Percentiles rank a stretch among this genome's conserved stretches.
Evolutionary conservation across 1,284 basidiomycete species (phyloP).

Genomic region (Kalmanozyma brasiliensis): DNA sequence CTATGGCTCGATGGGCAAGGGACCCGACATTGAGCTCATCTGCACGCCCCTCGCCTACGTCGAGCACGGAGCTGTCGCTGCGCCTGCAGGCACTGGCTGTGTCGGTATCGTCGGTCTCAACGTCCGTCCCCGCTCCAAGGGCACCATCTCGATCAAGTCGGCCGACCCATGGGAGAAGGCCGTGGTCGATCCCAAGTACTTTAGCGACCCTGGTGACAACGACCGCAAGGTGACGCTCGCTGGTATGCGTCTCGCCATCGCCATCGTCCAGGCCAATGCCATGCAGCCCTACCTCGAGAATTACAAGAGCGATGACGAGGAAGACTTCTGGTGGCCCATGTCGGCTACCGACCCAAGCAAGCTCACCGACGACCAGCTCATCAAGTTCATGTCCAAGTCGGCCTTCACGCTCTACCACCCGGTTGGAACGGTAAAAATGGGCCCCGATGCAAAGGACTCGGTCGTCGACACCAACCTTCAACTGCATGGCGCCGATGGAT

Average conservation of each 20-base stretch:
- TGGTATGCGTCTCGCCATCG: conserved; percentile 42
- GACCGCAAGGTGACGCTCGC: conserved; percentile 53
- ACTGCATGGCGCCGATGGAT: conserved; percentile 45
- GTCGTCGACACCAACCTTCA: conserved; percentile 50
- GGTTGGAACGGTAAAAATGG: conserved; percentile 69
- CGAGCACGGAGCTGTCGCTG: conserved; percentile 40
- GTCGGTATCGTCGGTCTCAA: conserved; percentile 49
- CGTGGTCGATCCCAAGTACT: conserved; percentile 49
- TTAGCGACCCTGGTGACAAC: conserved; percentile 48
- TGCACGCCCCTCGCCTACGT: conserved; percentile 42
- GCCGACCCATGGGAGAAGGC: conserved; percentile 48
- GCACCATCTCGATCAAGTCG: conserved; percentile 39
- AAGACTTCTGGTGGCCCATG: conserved; percentile 45
- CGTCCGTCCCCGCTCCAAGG: conserved; percentile 51
- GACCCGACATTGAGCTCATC: conserved; percentile 67
- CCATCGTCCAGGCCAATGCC: conserved; percentile 28
- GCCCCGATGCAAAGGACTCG: conserved; percentile 24
- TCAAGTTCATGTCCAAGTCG: conserved; percentile 70
- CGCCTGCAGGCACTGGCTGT: conserved; percentile 36
- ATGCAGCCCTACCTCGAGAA: conserved; percentile 45
- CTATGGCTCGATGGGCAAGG: conserved; percentile 53
- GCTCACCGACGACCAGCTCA: conserved; percentile 53
- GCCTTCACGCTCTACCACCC: conserved; percentile 75
- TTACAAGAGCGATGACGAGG: conserved; percentile 38
- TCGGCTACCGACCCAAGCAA: conserved; percentile 55